Conservation (phyloP, 345 rosid genomes). For the Salix udensis region DNA sequence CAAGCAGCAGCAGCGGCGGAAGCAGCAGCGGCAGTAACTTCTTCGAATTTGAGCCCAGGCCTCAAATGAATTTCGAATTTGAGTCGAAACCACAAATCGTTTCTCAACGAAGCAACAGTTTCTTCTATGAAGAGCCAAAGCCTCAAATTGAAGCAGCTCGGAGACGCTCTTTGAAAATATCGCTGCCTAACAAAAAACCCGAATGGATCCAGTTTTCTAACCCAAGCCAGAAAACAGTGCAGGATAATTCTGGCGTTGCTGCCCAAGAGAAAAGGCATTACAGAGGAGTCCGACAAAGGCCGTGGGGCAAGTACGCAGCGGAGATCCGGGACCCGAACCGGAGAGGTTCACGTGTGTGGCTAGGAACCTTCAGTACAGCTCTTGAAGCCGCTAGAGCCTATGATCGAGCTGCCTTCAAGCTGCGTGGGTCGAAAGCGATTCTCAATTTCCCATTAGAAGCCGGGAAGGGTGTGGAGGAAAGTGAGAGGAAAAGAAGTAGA, state of each 20-base stretch:
- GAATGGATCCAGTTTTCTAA: conserved; percentile 47
- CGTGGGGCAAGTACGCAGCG: conserved; percentile 97
- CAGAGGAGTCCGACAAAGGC: conserved; percentile 88
- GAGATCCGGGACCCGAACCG: conserved; percentile 88
- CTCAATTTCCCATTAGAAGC: conserved; percentile 85
- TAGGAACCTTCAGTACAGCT: conserved; percentile 75
- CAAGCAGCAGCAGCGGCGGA: background rate
- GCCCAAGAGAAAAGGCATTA: conserved; percentile 47
- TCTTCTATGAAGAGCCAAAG: conserved; percentile 26
- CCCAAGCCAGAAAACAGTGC: background rate
- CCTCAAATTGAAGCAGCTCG: conserved; percentile 4
- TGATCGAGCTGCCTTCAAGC: conserved; percentile 71
- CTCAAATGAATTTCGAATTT: background rate
- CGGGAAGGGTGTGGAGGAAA: conserved; percentile 28
- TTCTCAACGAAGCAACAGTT: background rate
- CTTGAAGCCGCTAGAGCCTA: conserved; percentile 84
- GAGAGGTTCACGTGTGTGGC: conserved; percentile 74
- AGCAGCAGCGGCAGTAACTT: background rate
- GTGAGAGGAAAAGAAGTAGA: conserved; percentile 42
- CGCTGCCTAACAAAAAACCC: conserved; percentile 39
- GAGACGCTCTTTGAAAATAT: conserved; percentile 35
- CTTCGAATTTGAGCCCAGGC: conserved; percentile 25
- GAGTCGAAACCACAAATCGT: background rate
- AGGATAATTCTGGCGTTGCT: background rate
- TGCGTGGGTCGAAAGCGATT: conserved; percentile 80